Conservation (phyloP, 306 rosid genomes). For the Begonia peltatifolia region DNA sequence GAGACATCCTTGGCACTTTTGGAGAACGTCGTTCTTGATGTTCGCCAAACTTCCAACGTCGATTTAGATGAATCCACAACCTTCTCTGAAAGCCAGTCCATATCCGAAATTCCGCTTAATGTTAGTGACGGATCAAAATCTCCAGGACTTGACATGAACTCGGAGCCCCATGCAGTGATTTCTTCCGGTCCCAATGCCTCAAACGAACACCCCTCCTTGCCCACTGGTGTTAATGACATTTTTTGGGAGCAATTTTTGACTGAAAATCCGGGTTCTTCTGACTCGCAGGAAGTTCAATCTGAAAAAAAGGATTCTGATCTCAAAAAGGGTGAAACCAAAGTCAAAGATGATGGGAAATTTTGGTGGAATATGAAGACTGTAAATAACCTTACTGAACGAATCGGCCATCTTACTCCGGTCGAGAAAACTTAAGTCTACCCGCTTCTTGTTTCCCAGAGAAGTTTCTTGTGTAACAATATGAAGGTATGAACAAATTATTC, state of each 20-base stretch:
- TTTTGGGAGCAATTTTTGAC: slow-evolving; percentile 87
- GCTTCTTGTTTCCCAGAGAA: background rate
- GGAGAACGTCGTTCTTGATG: slow-evolving; percentile 38
- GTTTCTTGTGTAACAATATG: slow-evolving; percentile 22
- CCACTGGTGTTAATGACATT: slow-evolving; percentile 44
- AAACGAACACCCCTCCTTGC: slow-evolving; percentile 20
- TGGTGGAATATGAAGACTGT: slow-evolving; percentile 58
- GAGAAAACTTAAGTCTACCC: slow-evolving; percentile 21
- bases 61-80: slow-evolving; percentile 43
- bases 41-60: slow-evolving; percentile 18
- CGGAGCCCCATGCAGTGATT: slow-evolving; percentile 30
- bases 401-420: slow-evolving; percentile 53
- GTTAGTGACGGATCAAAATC: slow-evolving; percentile 31
- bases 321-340: slow-evolving; percentile 36
- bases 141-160: slow-evolving; percentile 45
- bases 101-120: slow-evolving; percentile 31
- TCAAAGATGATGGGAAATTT: slow-evolving; percentile 24
- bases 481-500: slow-evolving; percentile 14
- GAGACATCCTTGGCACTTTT: slow-evolving; percentile 47
- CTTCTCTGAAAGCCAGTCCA: slow-evolving; percentile 28
- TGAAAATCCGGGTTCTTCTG: slow-evolving; percentile 64
- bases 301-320: slow-evolving; percentile 41
- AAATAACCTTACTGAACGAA: slow-evolving; percentile 53
- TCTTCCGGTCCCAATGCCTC: slow-evolving; percentile 19
- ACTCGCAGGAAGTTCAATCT: slow-evolving; percentile 46